Evolutionary conservation across 768 basidiomycete genomes (phyloP), one percentile per base, ranked within the genome.

Genomic region (Lactifluus pinguis): DNA sequence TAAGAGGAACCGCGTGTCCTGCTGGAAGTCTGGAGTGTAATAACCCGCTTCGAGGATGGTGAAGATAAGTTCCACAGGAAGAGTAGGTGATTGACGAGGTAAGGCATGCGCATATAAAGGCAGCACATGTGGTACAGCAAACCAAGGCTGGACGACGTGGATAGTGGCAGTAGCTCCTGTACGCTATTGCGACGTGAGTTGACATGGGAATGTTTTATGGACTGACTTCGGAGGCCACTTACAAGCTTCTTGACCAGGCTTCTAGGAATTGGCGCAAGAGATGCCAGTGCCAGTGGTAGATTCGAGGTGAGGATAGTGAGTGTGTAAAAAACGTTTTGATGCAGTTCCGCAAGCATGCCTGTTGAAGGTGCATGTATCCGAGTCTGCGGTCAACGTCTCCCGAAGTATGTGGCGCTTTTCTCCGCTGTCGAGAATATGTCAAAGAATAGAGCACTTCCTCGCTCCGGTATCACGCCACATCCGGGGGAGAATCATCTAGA

Each of bases 21-120:
- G 48, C 53, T 72, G 69, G 34, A 71, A 63, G 30, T 73, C 69
- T 38, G 75, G 72, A 52, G 76, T 71, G 45, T 75, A 72, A 57
- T 76, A 79, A 4, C 80, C 80, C 14, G 77, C 71, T 70, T 87
- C 84, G 64, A 89, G 78, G 69, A 89, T 82, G 66, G 77, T 68
- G 59, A 86, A 72, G 45, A 83, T 76, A 50, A 89, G 68, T 71
- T 89, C 87, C 62, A 85, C 74, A 10, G 87, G 87, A 44, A 89
- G 61, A 62, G 53, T 65, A 56, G 41, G 45, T 11, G 10, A 11
- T 7, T 17, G 36, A 17, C 51, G 25, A 13, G 34, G 51, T 15
- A 38, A 34, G 8, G 15, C 4, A 21, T 32, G 29, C 15, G 5
- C 17, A 42, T 13, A 25, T 42, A 32, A 30, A 1, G 56, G 39